Base-by-base conservation (phyloP, 2,329 filamentous ascomycete genomes). In the Elsinoe perseae region DNA sequence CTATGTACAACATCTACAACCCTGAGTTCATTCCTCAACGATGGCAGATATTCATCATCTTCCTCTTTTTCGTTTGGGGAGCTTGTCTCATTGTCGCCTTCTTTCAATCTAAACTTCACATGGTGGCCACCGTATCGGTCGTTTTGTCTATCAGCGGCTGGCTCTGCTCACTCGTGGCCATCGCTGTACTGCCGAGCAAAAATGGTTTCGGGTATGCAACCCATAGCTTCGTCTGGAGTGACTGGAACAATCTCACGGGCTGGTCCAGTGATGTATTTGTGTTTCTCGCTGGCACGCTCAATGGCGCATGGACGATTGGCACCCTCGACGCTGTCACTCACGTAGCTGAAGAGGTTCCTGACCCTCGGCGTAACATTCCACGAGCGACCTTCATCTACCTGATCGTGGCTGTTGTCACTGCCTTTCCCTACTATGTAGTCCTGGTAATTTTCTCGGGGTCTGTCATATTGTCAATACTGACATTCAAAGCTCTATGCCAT, bases 241-340 rank as follows among this genome's bases (percentile, higher is more conserved):
- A 73, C 12, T 75, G 70, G 62, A 61, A 61, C 8, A 75, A 75
- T 57, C 60, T 67, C 18, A 73, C 72, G 0, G 73, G 73, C 0
- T 75, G 69, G 57, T 59, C 59, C 1, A 75, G 69, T 59, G 73
- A 78, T 38, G 81, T 80, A 10, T 76, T 84, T 9, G 80, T 81
- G 1, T 85, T 85, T 58, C 66, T 84, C 14, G 70, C 79, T 7
- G 82, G 82, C 10, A 81, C 85, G 61, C 72, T 85, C 21, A 87
- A 87, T 62, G 84, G 82, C 18, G 83, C 82, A 2, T 87, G 80
- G 64, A 77, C 80, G 32, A 78, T 86, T 6, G 84, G 83, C 2
- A 79, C 80, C 0, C 78, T 81, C 0, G 84, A 87, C 61, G 78
- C 78, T 21, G 77, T 79, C 1, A 80, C 79, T 1, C 84, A 86